Evolutionary conservation across 768 basidiomycete genomes (phyloP).

Genomic region (Hygrophorus russula): DNA sequence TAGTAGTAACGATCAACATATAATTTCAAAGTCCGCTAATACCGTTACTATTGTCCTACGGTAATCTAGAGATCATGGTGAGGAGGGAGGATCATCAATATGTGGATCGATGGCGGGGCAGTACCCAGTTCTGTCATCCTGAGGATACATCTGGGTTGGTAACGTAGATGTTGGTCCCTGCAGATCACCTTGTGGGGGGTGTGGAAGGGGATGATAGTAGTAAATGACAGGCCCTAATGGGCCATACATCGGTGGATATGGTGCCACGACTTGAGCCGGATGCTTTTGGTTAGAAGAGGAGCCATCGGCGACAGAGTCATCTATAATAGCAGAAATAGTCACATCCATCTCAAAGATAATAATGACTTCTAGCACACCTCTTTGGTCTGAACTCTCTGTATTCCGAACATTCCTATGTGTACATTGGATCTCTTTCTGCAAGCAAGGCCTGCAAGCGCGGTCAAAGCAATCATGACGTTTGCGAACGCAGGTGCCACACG

Average conservation of each 20-base stretch:
- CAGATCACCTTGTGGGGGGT: conserved; percentile 7
- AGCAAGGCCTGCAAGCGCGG: conserved; percentile 33
- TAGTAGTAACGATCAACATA: background rate
- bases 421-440: conserved; percentile 33
- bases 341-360: background rate
- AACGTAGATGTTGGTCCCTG: conserved; percentile 14
- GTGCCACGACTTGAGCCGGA: no score
- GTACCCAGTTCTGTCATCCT: conserved; percentile 14
- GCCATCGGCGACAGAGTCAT: background rate
- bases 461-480: conserved; percentile 44
- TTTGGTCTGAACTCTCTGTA: conserved; percentile 13
- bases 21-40: background rate
- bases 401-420: conserved; percentile 24
- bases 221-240: no score
- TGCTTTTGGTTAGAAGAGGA: no score
- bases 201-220: background rate
- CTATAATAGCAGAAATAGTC: background rate
- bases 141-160: conserved; percentile 10
- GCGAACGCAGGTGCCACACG: conserved; percentile 37
- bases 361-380: conserved; percentile 9
- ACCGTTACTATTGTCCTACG: background rate
- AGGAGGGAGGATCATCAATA: conserved; percentile 12
- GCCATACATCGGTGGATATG: no score
- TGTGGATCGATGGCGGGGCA: conserved; percentile 30
- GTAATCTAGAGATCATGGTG: background rate